Evolutionary conservation across 140 eudicot genomes (phyloP).

Genomic region (Ambrosia hybrid): DNA sequence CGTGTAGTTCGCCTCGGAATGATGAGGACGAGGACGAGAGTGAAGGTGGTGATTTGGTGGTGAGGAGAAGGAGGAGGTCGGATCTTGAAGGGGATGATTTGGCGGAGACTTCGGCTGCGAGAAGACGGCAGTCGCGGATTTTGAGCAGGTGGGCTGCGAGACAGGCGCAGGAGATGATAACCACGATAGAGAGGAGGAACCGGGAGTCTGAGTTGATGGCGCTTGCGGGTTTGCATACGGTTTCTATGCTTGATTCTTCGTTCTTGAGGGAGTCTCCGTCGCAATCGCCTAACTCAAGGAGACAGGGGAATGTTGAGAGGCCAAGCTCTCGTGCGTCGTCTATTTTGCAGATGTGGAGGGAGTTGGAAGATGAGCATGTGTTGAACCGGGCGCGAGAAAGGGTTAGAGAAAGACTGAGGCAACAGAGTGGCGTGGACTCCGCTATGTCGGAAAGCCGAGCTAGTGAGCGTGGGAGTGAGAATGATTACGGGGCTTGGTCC

Average conservation of each 20-base stretch:
- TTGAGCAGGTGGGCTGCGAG: constrained; percentile 86
- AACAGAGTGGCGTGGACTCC: constrained; percentile 55
- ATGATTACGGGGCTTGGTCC: constrained; percentile 60
- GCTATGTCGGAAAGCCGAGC: constrained; percentile 58
- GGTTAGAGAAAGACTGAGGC: constrained; percentile 72
- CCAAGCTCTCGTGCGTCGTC: constrained; percentile 41
- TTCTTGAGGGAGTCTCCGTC: constrained; percentile 60
- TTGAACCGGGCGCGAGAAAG: constrained; percentile 66
- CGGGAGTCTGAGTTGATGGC: constrained; percentile 90
- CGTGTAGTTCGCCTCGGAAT: constrained; percentile 64
- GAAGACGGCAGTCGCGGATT: constrained; percentile 76
- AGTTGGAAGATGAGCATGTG: constrained; percentile 84
- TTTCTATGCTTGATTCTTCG: constrained; percentile 82
- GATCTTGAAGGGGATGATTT: constrained; percentile 81
- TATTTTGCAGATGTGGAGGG: constrained; percentile 81
- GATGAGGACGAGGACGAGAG: constrained; percentile 68
- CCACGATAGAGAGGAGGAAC: constrained; percentile 83
- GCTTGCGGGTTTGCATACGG: constrained; percentile 86
- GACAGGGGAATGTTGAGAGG: constrained; percentile 49
- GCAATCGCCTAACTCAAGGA: constrained; percentile 41
- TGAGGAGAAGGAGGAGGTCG: constrained; percentile 82
- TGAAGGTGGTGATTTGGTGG: constrained; percentile 70
- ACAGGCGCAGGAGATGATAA: constrained; percentile 91
- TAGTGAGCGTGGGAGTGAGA: constrained; percentile 51
- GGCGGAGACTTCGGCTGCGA: constrained; percentile 87